Percentiles rank a stretch among this genome's conserved stretches.
These are phyloP conservation scores for Fomes fomentarius DNA, from an alignment of 1,284 basidiomycete species.

Conservation along the genomic window DNA sequence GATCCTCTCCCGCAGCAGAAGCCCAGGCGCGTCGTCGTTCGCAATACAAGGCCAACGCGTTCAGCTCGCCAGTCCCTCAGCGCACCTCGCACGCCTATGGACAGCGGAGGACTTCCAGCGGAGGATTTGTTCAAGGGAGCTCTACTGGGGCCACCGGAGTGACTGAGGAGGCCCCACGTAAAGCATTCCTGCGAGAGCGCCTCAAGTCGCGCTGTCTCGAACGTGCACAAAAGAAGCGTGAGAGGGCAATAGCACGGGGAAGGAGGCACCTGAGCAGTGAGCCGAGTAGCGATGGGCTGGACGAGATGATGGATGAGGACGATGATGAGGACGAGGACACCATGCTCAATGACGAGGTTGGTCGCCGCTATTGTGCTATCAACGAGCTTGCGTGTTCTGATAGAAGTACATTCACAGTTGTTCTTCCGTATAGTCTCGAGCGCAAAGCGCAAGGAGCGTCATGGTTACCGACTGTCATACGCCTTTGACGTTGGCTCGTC, in stretches of 20 bases:
- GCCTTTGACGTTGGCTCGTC: conserved; percentile 73
- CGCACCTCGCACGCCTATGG: conserved; percentile 15
- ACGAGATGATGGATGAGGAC: conserved; percentile 54
- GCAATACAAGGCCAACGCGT: conserved; percentile 29
- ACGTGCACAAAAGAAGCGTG: conserved; percentile 56
- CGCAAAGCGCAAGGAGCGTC: conserved; percentile 47
- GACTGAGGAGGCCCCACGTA: conserved; percentile 42
- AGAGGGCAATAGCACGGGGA: conserved; percentile 44
- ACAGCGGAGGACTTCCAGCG: conserved; percentile 8
- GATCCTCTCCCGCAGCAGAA: conserved; percentile 27
- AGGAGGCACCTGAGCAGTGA: conserved; percentile 37
- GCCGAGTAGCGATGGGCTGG: conserved; percentile 55
- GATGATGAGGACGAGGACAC: conserved; percentile 47
- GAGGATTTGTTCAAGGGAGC: conserved; percentile 1
- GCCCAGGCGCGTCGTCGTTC: conserved; percentile 30
- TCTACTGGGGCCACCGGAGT: conserved; percentile 7
- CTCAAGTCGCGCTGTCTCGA: conserved; percentile 64
- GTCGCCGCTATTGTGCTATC: neutral
- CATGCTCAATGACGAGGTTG: conserved; percentile 66
- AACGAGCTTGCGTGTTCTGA: too few relatives aligned
- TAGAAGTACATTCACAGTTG: conserved; percentile 53
- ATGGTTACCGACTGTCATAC: conserved; percentile 63
- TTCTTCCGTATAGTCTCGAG: conserved; percentile 64
- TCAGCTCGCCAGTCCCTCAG: conserved; percentile 20
- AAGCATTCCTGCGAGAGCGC: conserved; percentile 58